Evolutionary conservation across 2,329 filamentous ascomycete genomes (phyloP).

Genomic region (Chaetomiaceae sp.): DNA sequence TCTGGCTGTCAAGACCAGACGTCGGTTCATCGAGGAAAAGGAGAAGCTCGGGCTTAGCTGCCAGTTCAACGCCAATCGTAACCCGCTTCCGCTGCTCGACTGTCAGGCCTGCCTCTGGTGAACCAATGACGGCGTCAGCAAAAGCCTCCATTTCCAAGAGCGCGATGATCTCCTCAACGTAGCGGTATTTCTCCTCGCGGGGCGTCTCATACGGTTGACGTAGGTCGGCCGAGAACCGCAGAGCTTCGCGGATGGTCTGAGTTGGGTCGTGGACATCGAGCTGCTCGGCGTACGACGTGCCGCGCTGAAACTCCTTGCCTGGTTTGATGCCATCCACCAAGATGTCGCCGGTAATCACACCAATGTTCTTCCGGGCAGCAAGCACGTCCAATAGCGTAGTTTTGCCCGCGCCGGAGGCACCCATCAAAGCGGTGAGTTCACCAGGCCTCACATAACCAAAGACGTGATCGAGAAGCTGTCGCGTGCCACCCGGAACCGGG

Average conservation of each 20-base stretch:
- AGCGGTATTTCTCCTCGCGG: constrained; percentile 51
- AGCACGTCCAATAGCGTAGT: constrained; percentile 80
- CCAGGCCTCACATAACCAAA: constrained; percentile 72
- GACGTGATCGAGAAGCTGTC: constrained; percentile 52
- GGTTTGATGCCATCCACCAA: constrained; percentile 54
- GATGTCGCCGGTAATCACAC: constrained; percentile 54
- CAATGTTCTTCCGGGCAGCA: constrained; percentile 56
- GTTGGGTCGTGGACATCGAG: constrained; percentile 59
- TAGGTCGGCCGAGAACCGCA: constrained; percentile 59
- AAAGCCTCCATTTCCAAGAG: constrained; percentile 56
- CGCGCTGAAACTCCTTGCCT: constrained; percentile 57
- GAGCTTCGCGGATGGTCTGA: constrained; percentile 59
- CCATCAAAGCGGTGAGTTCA: constrained; percentile 75
- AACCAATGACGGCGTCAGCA: constrained; percentile 56
- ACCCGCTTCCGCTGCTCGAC: constrained; percentile 66
- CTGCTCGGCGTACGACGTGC: constrained; percentile 60
- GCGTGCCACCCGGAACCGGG: constrained; percentile 52
- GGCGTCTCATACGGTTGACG: constrained; percentile 53
- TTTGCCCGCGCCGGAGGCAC: constrained; percentile 80
- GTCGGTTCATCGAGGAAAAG: constrained; percentile 79
- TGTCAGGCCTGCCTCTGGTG: constrained; percentile 64
- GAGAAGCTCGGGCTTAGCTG: constrained; percentile 72
- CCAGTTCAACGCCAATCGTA: constrained; percentile 88
- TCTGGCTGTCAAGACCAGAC: constrained; percentile 67
- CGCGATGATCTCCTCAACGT: constrained; percentile 56